Percentiles rank a stretch among this genome's conserved stretches.
Evolutionary conservation across 345 rosid genomes (phyloP).

Genomic region (Ricinus communis): DNA sequence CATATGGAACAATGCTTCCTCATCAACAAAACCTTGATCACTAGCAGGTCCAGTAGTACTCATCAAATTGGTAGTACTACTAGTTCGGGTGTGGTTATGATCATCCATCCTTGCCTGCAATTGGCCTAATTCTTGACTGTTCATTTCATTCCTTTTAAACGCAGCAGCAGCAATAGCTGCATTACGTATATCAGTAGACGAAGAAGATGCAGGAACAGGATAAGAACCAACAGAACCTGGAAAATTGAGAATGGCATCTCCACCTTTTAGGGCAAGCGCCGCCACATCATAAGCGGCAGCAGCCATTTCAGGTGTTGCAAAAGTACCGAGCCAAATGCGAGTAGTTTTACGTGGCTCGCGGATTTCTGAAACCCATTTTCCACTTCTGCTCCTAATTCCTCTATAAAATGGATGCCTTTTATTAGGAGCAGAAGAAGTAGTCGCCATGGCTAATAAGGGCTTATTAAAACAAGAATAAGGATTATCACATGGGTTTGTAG

Average conservation of each 20-base stretch:
- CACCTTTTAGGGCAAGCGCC: constrained; percentile 71
- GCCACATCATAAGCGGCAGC: constrained; percentile 92
- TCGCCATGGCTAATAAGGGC: neutral
- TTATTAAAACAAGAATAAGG: constrained; percentile 4
- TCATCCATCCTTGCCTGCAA: neutral
- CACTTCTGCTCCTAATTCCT: constrained; percentile 76
- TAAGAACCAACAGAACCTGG: constrained; percentile 49
- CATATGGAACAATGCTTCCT: constrained; percentile 74
- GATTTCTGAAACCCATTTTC: constrained; percentile 92
- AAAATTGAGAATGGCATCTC: constrained; percentile 65
- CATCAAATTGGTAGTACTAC: neutral
- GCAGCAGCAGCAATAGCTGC: constrained; percentile 70
- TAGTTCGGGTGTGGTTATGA: neutral
- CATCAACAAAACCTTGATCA: constrained; percentile 54
- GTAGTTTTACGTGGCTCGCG: constrained; percentile 86
- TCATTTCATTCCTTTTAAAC: constrained; percentile 31
- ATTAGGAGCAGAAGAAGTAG: constrained; percentile 26
- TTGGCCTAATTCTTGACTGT: neutral
- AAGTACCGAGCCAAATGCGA: constrained; percentile 94
- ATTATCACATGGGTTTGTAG: constrained; percentile 30
- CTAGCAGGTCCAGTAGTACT: neutral
- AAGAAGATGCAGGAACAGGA: constrained; percentile 58
- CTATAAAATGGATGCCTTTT: constrained; percentile 51
- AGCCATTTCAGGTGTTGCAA: constrained; percentile 78
- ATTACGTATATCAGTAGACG: constrained; percentile 59